phyloP scores from a whole-genome alignment of 768 basidiomycete species.

The Mycena latifolia region DNA sequence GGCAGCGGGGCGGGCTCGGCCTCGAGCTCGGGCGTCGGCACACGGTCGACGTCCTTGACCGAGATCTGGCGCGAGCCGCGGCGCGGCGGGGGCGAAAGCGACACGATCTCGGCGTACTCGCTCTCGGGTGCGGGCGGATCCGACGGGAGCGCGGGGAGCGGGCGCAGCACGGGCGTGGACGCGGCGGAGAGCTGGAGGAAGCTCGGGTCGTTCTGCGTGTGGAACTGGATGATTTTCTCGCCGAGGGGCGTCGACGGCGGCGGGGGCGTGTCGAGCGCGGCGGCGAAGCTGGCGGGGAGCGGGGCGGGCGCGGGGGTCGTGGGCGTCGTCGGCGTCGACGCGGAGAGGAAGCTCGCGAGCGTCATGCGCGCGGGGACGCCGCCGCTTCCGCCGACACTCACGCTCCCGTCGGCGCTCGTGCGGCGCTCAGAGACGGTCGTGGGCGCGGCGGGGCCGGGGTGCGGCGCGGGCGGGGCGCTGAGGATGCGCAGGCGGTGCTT shows the following conservation, averaged over 20 bases:
- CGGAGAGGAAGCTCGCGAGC: constrained; percentile 36
- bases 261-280: constrained; percentile 9
- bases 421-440: constrained; percentile 16
- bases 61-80: constrained; percentile 65
- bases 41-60: constrained; percentile 30
- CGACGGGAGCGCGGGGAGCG: constrained; percentile 44
- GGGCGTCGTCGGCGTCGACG: constrained; percentile 45
- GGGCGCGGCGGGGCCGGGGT: constrained; percentile 13
- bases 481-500: constrained; percentile 77
- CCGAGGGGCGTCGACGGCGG: constrained; percentile 67
- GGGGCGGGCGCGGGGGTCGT: constrained; percentile 36
- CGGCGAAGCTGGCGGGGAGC: constrained; percentile 31
- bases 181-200: constrained; percentile 71
- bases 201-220: constrained; percentile 62
- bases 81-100: constrained; percentile 75
- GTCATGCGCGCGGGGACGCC: constrained; percentile 21
- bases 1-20: constrained; percentile 24
- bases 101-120: constrained; percentile 51
- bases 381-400: not conserved
- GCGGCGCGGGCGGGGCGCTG: constrained; percentile 65
- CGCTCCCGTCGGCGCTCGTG: constrained; percentile 24
- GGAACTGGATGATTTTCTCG: constrained; percentile 67
- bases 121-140: constrained; percentile 31
- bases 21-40: constrained; percentile 45
- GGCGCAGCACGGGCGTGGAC: constrained; percentile 50